A percentile compares a stretch with the other conserved stretches of the same genome.
Evolutionary conservation across 169 alveolate genomes (phyloP).

Genomic region (Pseudocohnilembus persalinus): DNA sequence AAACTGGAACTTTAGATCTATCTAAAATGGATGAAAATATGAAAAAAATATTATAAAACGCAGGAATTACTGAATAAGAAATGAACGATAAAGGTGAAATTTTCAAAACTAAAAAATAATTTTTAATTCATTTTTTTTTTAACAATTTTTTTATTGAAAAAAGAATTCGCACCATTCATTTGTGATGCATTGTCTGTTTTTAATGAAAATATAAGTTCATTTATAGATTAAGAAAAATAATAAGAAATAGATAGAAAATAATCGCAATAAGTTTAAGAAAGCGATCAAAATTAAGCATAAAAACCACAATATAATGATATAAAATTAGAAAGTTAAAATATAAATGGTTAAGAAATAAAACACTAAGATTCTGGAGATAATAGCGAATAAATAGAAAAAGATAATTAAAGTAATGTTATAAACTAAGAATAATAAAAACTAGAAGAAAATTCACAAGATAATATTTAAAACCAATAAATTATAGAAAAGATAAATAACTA

Average conservation of each 20-base stretch:
- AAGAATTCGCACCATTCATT: not conserved
- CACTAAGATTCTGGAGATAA: not conserved
- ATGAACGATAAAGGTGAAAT: not conserved
- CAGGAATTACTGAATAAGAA: not conserved
- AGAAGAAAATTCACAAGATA: not conserved
- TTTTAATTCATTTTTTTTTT: too few relatives aligned
- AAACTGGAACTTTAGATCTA: not conserved
- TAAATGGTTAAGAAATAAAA: not conserved
- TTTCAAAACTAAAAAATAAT: too few relatives aligned
- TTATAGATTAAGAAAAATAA: not conserved
- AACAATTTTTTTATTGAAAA: too few relatives aligned
- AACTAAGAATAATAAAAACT: too few relatives aligned
- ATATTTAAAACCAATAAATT: too few relatives aligned
- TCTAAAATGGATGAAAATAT: not conserved
- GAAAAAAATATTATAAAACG: not conserved
- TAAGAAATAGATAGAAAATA: not conserved
- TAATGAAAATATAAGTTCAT: not conserved
- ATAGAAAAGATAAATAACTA: too few relatives aligned
- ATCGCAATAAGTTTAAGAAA: not conserved
- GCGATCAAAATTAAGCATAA: not conserved
- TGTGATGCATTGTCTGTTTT: not conserved
- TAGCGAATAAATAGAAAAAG: not conserved
- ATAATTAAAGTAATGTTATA: not conserved
- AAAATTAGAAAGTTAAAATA: not conserved
- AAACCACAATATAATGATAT: not conserved